Evolutionary conservation across 495 filamentous ascomycete species (phyloP), one percentile per base, ranked within the genome.

Genomic region (Penicillium tannophilum): DNA sequence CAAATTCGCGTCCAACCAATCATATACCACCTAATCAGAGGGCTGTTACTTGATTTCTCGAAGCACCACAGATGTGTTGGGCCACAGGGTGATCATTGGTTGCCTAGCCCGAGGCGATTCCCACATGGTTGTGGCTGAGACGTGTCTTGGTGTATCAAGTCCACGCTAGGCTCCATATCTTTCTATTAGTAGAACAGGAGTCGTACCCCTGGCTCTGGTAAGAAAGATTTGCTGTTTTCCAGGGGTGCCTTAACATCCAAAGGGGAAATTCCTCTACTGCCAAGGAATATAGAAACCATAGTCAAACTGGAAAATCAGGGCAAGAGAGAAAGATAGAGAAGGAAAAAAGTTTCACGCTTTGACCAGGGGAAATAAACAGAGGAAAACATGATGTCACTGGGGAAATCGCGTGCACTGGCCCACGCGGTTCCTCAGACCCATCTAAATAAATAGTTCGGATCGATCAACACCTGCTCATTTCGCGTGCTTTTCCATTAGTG

Each of bases 81-180:
- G 33, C 52, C 41, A 24, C 39, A 28, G 14, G 30, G 20, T 56
- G 54, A 54, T 49, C 52, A 33, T 59, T 49, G 51, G 62, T 58
- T 63, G 47, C 46, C n/a, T 30, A 43, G 57, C 51, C 55, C 62
- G 41, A 47, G 58, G 61, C 58, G 41, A 59, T 63, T 46, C 58
- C 66, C 66, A 69, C 66, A 69, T 69, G 66, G 63, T 64, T 69
- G 66, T 69, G 66, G 63, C 66, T 69, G 66, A 69, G 66, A 69
- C 66, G 61, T 61, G 55, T 58, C 52, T 66, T 57, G 55, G 51
- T 63, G 63, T 66, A 66, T 69, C 63, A 64, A 55, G 47, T 57
- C 19, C 58, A 39, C 63, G 58, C 66, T 69, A 66, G 66, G 53
- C 63, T 62, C 66, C 66, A 63, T 63, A 61, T 59, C 11, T 36